Evolutionary conservation across 192 early-diverging fungal species (phyloP).

Genomic region (Cladochytrium replicatum): DNA sequence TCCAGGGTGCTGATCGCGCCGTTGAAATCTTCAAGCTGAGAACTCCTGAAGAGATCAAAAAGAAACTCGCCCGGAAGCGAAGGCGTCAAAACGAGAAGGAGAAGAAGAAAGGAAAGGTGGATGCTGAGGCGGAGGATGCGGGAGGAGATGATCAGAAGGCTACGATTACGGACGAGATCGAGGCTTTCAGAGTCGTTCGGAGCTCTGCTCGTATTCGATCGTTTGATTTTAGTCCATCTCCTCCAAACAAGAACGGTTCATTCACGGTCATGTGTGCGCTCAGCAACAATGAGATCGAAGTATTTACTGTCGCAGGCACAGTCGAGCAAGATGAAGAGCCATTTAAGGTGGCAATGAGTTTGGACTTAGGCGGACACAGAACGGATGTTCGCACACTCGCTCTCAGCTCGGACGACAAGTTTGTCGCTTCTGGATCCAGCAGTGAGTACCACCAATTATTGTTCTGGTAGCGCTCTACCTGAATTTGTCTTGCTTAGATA

Average conservation of each 20-base stretch:
- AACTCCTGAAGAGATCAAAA: constrained; percentile 68
- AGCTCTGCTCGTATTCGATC: constrained; percentile 71
- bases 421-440: constrained; percentile 79
- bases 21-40: constrained; percentile 79
- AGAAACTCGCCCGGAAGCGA: constrained; percentile 69
- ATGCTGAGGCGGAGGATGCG: constrained; percentile 28
- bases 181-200: constrained; percentile 58
- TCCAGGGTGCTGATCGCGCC: constrained; percentile 65
- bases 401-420: constrained; percentile 80
- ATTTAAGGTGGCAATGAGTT: constrained; percentile 50
- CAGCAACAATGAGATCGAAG: constrained; percentile 75
- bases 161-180: constrained; percentile 67
- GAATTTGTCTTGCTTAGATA: constrained; percentile 23
- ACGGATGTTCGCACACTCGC: constrained; percentile 81
- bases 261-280: constrained; percentile 58
- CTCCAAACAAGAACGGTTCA: constrained; percentile 25
- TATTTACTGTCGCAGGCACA: constrained; percentile 55
- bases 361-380: constrained; percentile 85
- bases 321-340: constrained; percentile 59
- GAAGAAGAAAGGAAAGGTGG: constrained; percentile 32
- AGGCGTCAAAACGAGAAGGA: constrained; percentile 69
- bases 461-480: not conserved
- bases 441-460: constrained; percentile 23
- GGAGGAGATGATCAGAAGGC: constrained; percentile 27
- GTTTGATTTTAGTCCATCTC: constrained; percentile 56